These are phyloP conservation scores for Irpex sp. DNA, from an alignment of 1,284 basidiomycete species.

Conservation along the genomic window DNA sequence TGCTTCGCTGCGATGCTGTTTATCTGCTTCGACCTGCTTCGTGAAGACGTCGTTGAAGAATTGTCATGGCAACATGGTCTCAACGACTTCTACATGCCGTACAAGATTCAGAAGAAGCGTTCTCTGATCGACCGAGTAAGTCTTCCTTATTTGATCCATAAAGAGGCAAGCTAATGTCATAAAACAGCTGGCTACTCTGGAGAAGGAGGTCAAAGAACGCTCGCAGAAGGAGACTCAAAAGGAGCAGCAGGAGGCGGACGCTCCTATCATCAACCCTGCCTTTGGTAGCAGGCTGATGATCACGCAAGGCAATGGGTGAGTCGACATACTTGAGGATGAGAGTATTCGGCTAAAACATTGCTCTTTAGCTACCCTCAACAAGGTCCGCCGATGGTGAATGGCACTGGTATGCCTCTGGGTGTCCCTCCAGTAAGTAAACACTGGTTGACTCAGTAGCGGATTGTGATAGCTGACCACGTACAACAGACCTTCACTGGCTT, in stretches of 20 bases:
- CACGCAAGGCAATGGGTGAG: conserved; percentile 75
- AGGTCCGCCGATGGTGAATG: conserved; percentile 54
- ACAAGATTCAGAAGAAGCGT: conserved; percentile 89
- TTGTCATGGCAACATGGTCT: conserved; percentile 95
- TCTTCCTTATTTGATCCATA: conserved; percentile 13
- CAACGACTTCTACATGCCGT: conserved; percentile 97
- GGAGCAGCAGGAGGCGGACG: conserved; percentile 86
- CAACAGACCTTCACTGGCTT: background rate
- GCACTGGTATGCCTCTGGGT: conserved; percentile 53
- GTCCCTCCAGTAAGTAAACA: conserved; percentile 10
- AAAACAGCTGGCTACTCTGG: conserved; percentile 71
- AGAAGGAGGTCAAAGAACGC: conserved; percentile 87
- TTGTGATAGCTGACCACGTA: background rate
- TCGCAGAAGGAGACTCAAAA: conserved; percentile 87
- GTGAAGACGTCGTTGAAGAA: conserved; percentile 94
- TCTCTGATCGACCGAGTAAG: conserved; percentile 75
- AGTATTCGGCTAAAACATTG: background rate
- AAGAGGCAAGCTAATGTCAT: conserved; percentile 22
- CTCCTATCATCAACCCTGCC: conserved; percentile 86
- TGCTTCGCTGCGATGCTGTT: conserved; percentile 94
- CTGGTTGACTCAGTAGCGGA: background rate
- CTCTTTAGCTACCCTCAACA: conserved; percentile 46
- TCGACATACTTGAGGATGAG: conserved; percentile 6
- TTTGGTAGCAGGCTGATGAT: conserved; percentile 68
- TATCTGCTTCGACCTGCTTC: conserved; percentile 93